A percentile compares a stretch with the other conserved stretches of the same genome.
Conservation (phyloP, 768 basidiomycete species). For the Hirschioporus abietinus region DNA sequence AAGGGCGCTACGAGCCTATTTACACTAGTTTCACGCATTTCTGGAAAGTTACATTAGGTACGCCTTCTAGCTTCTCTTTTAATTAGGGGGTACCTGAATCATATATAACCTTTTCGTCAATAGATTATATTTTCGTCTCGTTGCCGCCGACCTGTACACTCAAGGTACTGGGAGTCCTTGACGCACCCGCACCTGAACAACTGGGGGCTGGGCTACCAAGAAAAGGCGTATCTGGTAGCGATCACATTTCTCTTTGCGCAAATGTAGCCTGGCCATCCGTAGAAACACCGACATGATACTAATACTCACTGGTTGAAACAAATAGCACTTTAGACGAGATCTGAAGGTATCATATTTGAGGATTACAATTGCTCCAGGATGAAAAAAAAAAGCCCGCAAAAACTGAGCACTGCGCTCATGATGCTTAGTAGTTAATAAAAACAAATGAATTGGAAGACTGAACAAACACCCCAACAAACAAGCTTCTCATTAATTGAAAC, state of each 20-base stretch:
- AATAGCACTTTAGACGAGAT: background rate
- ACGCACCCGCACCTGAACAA: constrained; percentile 52
- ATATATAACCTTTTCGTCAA: constrained; percentile 2
- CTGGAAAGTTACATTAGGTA: constrained; percentile 80
- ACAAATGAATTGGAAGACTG: background rate
- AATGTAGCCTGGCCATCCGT: constrained; percentile 39
- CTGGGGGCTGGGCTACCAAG: constrained; percentile 76
- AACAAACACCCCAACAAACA: background rate
- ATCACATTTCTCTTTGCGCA: constrained; percentile 77
- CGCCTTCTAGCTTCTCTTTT: constrained; percentile 16
- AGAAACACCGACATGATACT: background rate
- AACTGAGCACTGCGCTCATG: background rate
- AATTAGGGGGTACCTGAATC: background rate
- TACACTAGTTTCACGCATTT: constrained; percentile 89
- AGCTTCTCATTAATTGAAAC: background rate
- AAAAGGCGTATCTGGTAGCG: constrained; percentile 74
- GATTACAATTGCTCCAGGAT: background rate
- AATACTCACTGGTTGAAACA: background rate
- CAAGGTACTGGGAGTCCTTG: constrained; percentile 48
- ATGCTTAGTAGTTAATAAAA: background rate
- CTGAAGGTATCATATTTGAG: background rate
- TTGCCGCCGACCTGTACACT: constrained; percentile 32
- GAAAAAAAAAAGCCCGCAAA: background rate
- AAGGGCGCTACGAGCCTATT: constrained; percentile 67
- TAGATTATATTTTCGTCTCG: constrained; percentile 88